Conservation (phyloP, 1,284 basidiomycete species). For the Pseudozyma sp. region DNA sequence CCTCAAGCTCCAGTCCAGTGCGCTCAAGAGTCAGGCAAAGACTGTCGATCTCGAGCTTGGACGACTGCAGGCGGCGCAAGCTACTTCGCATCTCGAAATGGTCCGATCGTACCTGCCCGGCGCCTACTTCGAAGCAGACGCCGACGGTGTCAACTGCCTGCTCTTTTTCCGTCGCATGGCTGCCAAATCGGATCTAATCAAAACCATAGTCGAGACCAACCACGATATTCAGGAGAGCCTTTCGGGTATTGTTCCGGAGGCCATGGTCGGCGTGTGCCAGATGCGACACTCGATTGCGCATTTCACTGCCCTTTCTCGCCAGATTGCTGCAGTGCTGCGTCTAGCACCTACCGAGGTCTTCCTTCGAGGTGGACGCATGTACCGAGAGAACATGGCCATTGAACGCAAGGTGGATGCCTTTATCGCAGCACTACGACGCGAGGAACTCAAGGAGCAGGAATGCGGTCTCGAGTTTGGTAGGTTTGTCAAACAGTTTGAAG, state of each 20-base stretch:
- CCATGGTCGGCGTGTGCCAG: slow-evolving; percentile 59
- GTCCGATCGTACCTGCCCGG: slow-evolving; percentile 59
- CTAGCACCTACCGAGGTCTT: slow-evolving; percentile 59
- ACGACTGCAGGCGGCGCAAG: slow-evolving; percentile 57
- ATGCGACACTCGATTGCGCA: slow-evolving; percentile 65
- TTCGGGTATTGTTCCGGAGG: slow-evolving; percentile 53
- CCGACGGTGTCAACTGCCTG: slow-evolving; percentile 58
- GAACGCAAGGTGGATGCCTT: slow-evolving; percentile 93
- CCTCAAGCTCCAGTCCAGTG: slow-evolving; percentile 62
- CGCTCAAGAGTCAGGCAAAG: slow-evolving; percentile 66
- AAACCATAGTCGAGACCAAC: slow-evolving; percentile 56
- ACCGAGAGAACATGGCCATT: slow-evolving; percentile 80
- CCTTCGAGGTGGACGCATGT: slow-evolving; percentile 77
- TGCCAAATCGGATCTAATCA: slow-evolving; percentile 61
- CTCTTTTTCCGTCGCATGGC: slow-evolving; percentile 66
- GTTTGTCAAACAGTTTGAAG: slow-evolving; percentile 61
- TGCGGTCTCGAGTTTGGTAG: slow-evolving; percentile 88
- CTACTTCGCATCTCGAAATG: slow-evolving; percentile 58
- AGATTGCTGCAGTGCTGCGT: slow-evolving; percentile 62
- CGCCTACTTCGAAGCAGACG: slow-evolving; percentile 60
- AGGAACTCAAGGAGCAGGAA: slow-evolving; percentile 91
- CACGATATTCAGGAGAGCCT: slow-evolving; percentile 61
- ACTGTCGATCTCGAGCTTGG: slow-evolving; percentile 61
- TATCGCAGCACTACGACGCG: slow-evolving; percentile 81
- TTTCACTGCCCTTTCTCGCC: slow-evolving; percentile 59